Base-by-base conservation (phyloP, 257 asterid species). In the Salvia hispanica region DNA sequence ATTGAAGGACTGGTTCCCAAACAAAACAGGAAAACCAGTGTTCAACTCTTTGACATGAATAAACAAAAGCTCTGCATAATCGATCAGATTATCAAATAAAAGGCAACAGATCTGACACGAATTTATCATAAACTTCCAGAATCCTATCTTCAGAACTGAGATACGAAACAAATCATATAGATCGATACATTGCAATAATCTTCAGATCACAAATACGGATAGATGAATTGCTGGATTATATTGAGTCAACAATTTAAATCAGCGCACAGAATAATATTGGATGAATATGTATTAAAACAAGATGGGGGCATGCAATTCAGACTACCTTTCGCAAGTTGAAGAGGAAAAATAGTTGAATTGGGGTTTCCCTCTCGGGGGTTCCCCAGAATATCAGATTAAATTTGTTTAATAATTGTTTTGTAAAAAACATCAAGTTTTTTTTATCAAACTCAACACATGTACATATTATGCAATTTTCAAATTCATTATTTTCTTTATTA, bases 341-440 rank as follows among this genome's bases (percentile, higher is more conserved):
- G 53, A 5, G 21, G 31, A 9, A 42, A 62, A 62, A 54, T 11
- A n/a, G n/a, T 13, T 11, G 13, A 43, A 48, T 47, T 36, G 50
- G 68, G 14, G 54, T 45, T 33, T 69, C 69, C 16, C 45, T 70
- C 69, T 75, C n/a, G n/a, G n/a, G 57, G 76, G 79, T 48, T 75
- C 63, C 14, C 51, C n/a, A n/a, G 39, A 56, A 63, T 75, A 63
- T 56, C 58, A 14, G 48, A 70, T 63, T 47, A 69, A 40, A 39
- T 34, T 10, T 2, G 14, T 25, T 25, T 25, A 18, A 18, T 1
- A 18, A 18, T 1, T 18, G 21, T 18, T 18, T 25, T 25, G 31
- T 25, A 25, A 25, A 25, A 0, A 25, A 25, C 31, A 25, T 25
- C 31, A 25, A 25, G 31, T 25, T 25, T 25, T 25, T 0, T 25